Evolutionary conservation across 768 basidiomycete species (phyloP).

Genomic region (Russula emetica): DNA sequence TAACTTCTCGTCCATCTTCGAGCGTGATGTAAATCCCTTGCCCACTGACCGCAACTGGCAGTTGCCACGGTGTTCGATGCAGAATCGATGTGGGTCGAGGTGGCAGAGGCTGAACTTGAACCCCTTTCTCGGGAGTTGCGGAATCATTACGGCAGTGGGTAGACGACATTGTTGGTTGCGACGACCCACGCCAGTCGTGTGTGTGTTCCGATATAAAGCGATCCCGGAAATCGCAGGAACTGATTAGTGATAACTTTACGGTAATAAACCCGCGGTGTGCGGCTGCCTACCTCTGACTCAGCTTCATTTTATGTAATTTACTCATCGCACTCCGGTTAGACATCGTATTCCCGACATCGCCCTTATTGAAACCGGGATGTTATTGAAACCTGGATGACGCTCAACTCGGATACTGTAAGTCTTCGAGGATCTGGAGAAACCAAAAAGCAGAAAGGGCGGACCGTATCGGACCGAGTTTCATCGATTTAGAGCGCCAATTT

Average conservation of each 20-base stretch:
- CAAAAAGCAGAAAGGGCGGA: background rate
- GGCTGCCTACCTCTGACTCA: background rate
- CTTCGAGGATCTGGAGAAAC: background rate
- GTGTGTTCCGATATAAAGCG: background rate
- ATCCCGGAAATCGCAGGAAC: slow-evolving; percentile 1
- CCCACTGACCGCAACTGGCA: slow-evolving; percentile 60
- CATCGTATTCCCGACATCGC: background rate
- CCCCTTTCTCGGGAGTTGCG: background rate
- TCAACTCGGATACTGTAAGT: background rate
- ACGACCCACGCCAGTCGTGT: no score
- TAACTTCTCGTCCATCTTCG: slow-evolving; percentile 60
- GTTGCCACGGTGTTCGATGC: slow-evolving; percentile 63
- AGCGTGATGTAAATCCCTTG: slow-evolving; percentile 70
- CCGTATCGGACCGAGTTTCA: background rate
- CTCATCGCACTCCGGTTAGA: background rate
- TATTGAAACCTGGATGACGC: background rate
- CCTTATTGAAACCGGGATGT: no score
- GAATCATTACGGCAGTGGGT: background rate
- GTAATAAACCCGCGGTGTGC: background rate
- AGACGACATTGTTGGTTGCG: slow-evolving; percentile 2
- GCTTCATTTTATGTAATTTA: background rate
- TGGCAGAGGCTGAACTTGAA: slow-evolving; percentile 1
- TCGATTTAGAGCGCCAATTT: background rate
- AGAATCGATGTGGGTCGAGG: slow-evolving; percentile 30
- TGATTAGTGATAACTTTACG: background rate